Conservation (phyloP, 2,329 filamentous ascomycete species). For the Penicillium glabrum region DNA sequence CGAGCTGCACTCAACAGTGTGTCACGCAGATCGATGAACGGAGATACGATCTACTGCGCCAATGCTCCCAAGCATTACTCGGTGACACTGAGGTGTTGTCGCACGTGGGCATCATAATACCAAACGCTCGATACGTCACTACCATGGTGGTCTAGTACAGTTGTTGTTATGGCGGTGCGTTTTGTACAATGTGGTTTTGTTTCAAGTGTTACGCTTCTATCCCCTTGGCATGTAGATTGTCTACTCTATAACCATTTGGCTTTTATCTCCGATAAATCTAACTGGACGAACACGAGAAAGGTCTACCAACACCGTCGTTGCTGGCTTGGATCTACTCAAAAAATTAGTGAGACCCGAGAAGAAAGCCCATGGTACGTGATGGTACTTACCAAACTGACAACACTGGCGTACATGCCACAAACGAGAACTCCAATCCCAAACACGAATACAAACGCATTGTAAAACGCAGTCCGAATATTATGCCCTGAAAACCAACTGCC, state of each 20-base stretch:
- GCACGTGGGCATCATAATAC: no score
- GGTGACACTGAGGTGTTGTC: no score
- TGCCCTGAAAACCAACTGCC: slow-evolving; percentile 6
- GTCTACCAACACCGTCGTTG: slow-evolving; percentile 2
- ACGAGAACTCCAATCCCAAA: slow-evolving; percentile 19
- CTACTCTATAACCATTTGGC: background rate
- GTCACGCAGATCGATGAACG: background rate
- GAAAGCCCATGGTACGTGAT: background rate
- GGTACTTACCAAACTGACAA: slow-evolving; percentile 17
- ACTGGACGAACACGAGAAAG: slow-evolving; percentile 2
- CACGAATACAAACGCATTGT: slow-evolving; percentile 14
- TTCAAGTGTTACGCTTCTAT: background rate
- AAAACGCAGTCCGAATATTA: slow-evolving; percentile 12
- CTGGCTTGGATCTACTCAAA: background rate
- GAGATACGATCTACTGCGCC: background rate
- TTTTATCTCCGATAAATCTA: background rate
- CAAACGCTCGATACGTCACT: no score
- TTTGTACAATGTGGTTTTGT: no score
- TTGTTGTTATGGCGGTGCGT: no score
- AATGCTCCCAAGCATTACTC: background rate
- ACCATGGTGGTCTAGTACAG: no score
- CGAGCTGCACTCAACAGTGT: background rate
- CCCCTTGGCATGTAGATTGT: background rate
- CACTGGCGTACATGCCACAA: slow-evolving; percentile 19
- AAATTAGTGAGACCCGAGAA: background rate